Percentiles rank a stretch among this genome's conserved stretches.
Evolutionary conservation across 768 basidiomycete species (phyloP).

Genomic region (Neoboletus brunneissimus): DNA sequence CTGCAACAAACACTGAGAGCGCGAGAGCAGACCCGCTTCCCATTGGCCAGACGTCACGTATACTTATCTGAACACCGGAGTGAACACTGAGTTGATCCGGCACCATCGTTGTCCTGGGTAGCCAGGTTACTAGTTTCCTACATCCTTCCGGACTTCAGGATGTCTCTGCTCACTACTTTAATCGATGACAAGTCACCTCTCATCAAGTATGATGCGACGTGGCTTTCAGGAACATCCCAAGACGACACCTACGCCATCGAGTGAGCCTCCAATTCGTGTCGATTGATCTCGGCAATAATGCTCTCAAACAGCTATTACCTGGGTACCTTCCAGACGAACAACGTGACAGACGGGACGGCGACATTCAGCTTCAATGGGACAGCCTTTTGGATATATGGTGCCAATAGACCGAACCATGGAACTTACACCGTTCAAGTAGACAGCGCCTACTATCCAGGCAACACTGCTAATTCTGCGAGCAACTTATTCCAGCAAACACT

Average conservation of each 20-base stretch:
- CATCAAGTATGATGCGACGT: conserved; percentile 25
- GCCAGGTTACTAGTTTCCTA: too few species aligned
- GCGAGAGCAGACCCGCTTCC: too few species aligned
- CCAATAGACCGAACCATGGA: conserved; percentile 48
- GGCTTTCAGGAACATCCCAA: conserved; percentile 22
- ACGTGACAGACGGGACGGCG: conserved; percentile 31
- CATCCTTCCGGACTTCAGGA: not conserved
- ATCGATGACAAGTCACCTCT: conserved; percentile 33
- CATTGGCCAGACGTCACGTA: too few species aligned
- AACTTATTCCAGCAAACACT: conserved; percentile 39
- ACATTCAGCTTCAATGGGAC: conserved; percentile 50
- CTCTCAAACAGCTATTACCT: conserved; percentile 32
- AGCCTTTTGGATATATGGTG: conserved; percentile 47
- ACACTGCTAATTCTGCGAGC: too few species aligned
- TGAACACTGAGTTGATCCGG: too few species aligned
- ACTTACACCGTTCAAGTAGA: conserved; percentile 45
- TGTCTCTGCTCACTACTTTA: conserved; percentile 24
- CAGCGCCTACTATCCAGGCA: conserved; percentile 20
- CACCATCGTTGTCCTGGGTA: too few species aligned
- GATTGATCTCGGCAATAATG: not conserved
- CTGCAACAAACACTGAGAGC: too few species aligned
- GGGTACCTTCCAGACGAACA: conserved; percentile 40
- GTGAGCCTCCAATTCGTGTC: conserved; percentile 6
- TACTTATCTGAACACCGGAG: too few species aligned
- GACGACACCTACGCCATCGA: conserved; percentile 14